Base-by-base conservation (phyloP, 2,329 filamentous ascomycete species). In the Hymenotorrendiella dingleyae region DNA sequence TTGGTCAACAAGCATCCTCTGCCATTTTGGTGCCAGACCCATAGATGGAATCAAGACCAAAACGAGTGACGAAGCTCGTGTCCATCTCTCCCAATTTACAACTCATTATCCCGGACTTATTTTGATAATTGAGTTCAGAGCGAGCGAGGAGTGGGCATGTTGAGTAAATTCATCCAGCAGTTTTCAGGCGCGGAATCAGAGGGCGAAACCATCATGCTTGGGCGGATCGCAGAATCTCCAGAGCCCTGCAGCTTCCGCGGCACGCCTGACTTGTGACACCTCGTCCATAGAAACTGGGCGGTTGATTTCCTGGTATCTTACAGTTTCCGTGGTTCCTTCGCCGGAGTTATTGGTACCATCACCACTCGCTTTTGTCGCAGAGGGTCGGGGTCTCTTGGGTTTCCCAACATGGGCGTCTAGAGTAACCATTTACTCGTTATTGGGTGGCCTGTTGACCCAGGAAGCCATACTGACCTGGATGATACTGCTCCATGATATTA, bases 401-500 rank as follows among this genome's bases (percentile, higher is more conserved):
- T 88, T 91, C 3, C 87, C 87, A 1, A 94, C 87, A 61, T 94
- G 80, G 0, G 85, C 87, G 50, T 84, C 35, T 37, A 14, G 14
- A 14, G 10, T 4, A 6, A 27, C 17, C 16, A 14, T 6, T 9
- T n/a, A 37, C 3, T 11, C 3, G 12, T 17, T 9, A 37, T 17
- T 11, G 6, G 14, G 2, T 12, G 4, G 6, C 4, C 23, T 24
- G 34, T 14, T 5, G 21, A 21, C 4, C 6, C 10, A 16, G 11
- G 10, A n/a, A 16, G 6, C 11, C 10, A 11, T 21, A 19, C 35
- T 37, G 16, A 38, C 24, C 77, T 0, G 86, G 86, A 49, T 80
- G 80, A 58, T 93, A 93, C 64, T 94, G 87, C 64, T 94, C 86
- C 86, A 93, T 93, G 52, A 94, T 82, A 59, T 94, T 83, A 46